Evolutionary conservation across 1,284 basidiomycete genomes (phyloP), one percentile per base, ranked within the genome.

Genomic region (Fomitopsis betulina): DNA sequence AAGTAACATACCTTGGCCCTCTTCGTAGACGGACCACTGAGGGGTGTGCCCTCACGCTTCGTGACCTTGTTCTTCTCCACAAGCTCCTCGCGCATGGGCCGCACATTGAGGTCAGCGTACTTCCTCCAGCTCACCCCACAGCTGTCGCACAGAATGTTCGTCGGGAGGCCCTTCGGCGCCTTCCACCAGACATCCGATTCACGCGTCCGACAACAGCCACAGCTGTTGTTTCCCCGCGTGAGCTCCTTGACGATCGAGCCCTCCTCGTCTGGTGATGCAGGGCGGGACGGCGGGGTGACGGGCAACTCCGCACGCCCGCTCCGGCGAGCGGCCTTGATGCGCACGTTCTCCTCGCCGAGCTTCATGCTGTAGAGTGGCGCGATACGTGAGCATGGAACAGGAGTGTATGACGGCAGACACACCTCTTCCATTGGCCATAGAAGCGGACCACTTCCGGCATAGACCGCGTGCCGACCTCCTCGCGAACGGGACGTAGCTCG

Each of bases 361-460:
- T 81, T 86, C 54, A 74, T 72, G 64, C 88, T 90, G 65, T 15
- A 40, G 51, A 59, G 53, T 38, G n/a, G 25, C 27, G 42, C 19
- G 30, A 27, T 58, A 60, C 54, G 54, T 50, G 47, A 37, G 55
- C 27, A 47, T 5, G 39, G 38, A 53, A 53, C 15, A 35, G 21
- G n/a, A 58, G 7, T 10, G 30, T 19, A 21, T 56, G 53, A 13
- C 51, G 40, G 57, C 25, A n/a, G n/a, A 69, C 75, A 38, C 65
- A 90, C 89, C 83, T 91, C 78, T 94, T 94, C 93, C 93, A 94
- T 55, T 83, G 83, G 7, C 87, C 89, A 66, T 93, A 94, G 73
- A 86, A 92, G 15, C 92, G 84, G 30, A 95, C 91, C 15, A 93
- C 84, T 67, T 94, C 92, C 17, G 81, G 77, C 64, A 91, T 82